Conservation (phyloP, 768 basidiomycete species). For the Agrocybe chaxingu region DNA sequence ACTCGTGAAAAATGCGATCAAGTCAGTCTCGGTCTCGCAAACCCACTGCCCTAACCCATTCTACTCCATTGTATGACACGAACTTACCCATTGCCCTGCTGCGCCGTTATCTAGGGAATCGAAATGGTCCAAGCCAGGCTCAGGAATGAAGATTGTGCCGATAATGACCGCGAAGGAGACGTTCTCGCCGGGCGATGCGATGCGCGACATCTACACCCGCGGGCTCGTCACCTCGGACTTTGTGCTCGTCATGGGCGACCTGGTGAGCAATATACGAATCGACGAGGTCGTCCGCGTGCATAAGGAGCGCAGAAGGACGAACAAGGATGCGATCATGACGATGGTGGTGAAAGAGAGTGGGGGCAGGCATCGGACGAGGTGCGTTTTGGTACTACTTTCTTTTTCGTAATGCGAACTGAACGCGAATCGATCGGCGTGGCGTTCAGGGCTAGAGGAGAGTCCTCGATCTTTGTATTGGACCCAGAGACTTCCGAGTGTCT, state of each 20-base stretch:
- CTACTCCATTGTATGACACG: background rate
- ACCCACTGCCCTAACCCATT: slow-evolving; percentile 5
- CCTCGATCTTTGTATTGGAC: slow-evolving; percentile 77
- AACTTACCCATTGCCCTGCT: slow-evolving; percentile 1
- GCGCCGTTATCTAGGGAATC: slow-evolving; percentile 51
- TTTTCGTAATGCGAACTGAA: background rate
- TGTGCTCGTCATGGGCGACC: slow-evolving; percentile 86
- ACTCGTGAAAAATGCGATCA: slow-evolving; percentile 80
- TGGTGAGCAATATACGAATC: slow-evolving; percentile 91
- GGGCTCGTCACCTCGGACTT: slow-evolving; percentile 90
- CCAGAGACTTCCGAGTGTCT: slow-evolving; percentile 75
- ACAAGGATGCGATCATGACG: slow-evolving; percentile 95
- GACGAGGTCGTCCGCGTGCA: slow-evolving; percentile 87
- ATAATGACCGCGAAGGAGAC: slow-evolving; percentile 85
- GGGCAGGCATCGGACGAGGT: slow-evolving; percentile 71
- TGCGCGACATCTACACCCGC: slow-evolving; percentile 91
- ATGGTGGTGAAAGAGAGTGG: slow-evolving; percentile 88
- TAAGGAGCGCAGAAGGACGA: slow-evolving; percentile 79
- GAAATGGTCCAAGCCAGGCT: slow-evolving; percentile 79
- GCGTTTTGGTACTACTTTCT: slow-evolving; percentile 14
- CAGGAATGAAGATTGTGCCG: slow-evolving; percentile 79
- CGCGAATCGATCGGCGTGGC: background rate
- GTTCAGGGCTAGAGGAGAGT: slow-evolving; percentile 65
- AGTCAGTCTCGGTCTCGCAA: slow-evolving; percentile 43
- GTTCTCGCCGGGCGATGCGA: slow-evolving; percentile 85